phyloP scores from a whole-genome alignment of 768 basidiomycete genomes.

The Gloeostereum incarnatum region DNA sequence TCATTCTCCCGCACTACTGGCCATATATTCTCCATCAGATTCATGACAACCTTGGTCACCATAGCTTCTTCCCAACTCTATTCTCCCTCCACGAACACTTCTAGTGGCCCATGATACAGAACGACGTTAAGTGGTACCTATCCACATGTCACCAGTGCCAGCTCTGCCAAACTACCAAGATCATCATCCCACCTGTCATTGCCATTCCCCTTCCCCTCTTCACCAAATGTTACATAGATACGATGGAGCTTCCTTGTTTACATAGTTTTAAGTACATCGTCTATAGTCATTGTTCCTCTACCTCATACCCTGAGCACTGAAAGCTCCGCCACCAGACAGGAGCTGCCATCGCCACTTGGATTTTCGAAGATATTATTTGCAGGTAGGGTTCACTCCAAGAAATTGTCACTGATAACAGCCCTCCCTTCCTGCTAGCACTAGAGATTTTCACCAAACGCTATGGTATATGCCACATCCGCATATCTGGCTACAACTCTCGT shows the following conservation, averaged over 20 bases:
- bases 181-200: constrained; percentile 17
- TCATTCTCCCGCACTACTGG: not conserved
- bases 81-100: constrained; percentile 8
- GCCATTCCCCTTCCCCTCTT: constrained; percentile 15
- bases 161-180: constrained; percentile 8
- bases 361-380: constrained; percentile 23
- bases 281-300: too few relatives aligned
- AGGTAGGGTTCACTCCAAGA: constrained; percentile 24
- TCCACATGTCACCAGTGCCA: constrained; percentile 30
- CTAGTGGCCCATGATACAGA: constrained; percentile 19
- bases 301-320: too few relatives aligned
- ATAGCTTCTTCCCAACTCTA: constrained; percentile 10
- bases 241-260: too few relatives aligned
- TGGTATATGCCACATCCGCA: not conserved
- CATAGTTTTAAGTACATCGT: too few relatives aligned
- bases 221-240: constrained; percentile 22
- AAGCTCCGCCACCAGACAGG: constrained; percentile 10
- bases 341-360: constrained; percentile 12
- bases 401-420: constrained; percentile 25
- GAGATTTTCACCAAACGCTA: constrained; percentile 4
- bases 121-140: constrained; percentile 21
- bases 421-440: constrained; percentile 17
- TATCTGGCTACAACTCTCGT: constrained; percentile 1
- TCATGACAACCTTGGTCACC: constrained; percentile 13
- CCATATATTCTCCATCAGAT: not conserved